Evolutionary conservation across 23 red algal genomes (phyloP), one percentile per base, ranked within the genome.

Genomic region (Gracilaria domingensis): DNA sequence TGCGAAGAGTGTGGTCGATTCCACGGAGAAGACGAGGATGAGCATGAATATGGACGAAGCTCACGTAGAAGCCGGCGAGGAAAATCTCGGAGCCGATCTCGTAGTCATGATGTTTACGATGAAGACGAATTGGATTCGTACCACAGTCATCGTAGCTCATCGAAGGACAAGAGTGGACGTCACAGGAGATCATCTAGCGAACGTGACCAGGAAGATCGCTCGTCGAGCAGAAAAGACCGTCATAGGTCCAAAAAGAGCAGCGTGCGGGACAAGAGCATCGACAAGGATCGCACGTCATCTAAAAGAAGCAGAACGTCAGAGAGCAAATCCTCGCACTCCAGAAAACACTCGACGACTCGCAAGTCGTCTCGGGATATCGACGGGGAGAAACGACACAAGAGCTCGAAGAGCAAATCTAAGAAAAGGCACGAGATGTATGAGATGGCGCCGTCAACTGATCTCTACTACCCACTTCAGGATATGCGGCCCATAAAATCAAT

Each of bases 261-360:
- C 42, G 65, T 57, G 18, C 59, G 82, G 4, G 82, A 86, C 8
- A 66, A 40, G 18, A 72, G 82, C 44, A 30, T 53, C 18, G 82
- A 86, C n/a, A 44, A 61, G 23, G 82, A 86, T 59, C 60, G 61
- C 35, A 74, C 82, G 32, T 70, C 58, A 37, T 86, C 82, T 56
- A 86, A 71, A 47, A 69, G 82, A 69, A 86, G 61, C 30, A 44
- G 64, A 56, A 54, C 65, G 65, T 44, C 64, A 4, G 65, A 86
- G 9, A 61, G 65, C 33, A 86, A 86, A 62, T 62, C 34, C 16
- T 86, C 82, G 13, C 82, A 86, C 65, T 37, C 60, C 45, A 86
- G 64, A 70, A 49, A 53, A 26, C 60, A 40, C 24, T 69, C 47
- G 38, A 54, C 37, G 16, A 70, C 65, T 1, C 59, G 65, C 11